Conservation (phyloP, 805 yeast species). For the Barnettozyma pratensis region DNA sequence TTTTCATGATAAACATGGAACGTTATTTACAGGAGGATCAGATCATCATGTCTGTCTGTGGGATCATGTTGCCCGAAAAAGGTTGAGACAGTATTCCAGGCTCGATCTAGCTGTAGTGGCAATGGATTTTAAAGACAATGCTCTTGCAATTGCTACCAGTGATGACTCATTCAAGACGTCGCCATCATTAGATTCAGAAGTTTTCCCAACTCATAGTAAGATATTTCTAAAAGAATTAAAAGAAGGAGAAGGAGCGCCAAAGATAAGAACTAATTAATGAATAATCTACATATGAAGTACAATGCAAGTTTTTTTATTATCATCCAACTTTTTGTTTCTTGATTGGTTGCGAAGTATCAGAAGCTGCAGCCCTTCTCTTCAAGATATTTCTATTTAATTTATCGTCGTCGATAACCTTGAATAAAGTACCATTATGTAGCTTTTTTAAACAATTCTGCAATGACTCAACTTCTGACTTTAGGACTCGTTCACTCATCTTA, state of each 20-base stretch:
- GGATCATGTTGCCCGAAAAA: constrained; percentile 80
- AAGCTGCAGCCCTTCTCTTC: constrained; percentile 40
- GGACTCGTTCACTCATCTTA: constrained; percentile 49
- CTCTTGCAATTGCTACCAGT: constrained; percentile 42
- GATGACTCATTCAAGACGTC: constrained; percentile 44
- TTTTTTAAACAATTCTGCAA: constrained; percentile 34
- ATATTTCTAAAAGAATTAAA: constrained; percentile 15
- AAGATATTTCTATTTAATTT: constrained; percentile 54
- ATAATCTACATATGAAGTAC: not conserved
- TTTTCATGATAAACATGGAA: constrained; percentile 73
- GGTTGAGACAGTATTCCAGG: constrained; percentile 67
- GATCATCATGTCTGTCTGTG: constrained; percentile 87
- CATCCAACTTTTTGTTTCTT: constrained; percentile 22
- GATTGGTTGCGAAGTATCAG: constrained; percentile 18
- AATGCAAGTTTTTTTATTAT: not conserved
- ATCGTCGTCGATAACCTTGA: constrained; percentile 48
- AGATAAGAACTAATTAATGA: not conserved
- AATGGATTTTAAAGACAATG: constrained; percentile 30
- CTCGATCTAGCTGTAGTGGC: constrained; percentile 40
- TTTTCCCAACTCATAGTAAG: constrained; percentile 9
- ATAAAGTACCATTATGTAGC: constrained; percentile 23
- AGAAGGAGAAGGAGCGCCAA: constrained; percentile 19
- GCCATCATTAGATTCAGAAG: constrained; percentile 20
- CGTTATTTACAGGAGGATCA: constrained; percentile 85
- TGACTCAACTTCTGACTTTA: constrained; percentile 51